Evolutionary conservation across 371 early-diverging fungal genomes (phyloP).

Genomic region (Mucor irregularis): DNA sequence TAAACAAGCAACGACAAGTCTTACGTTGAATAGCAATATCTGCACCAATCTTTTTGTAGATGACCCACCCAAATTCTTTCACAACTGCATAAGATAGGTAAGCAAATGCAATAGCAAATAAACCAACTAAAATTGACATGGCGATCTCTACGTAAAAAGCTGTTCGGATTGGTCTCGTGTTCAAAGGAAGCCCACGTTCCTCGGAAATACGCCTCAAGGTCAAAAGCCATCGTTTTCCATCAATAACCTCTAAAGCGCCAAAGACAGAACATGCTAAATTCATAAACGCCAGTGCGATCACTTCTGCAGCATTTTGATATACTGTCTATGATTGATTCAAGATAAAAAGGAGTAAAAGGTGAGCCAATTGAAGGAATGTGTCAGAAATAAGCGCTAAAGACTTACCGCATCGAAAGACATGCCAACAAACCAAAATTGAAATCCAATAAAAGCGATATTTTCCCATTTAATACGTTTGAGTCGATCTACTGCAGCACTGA

Average conservation of each 20-base stretch:
- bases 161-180: constrained; percentile 23
- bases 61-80: constrained; percentile 49
- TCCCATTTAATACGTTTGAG: constrained; percentile 48
- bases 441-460: constrained; percentile 46
- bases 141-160: constrained; percentile 44
- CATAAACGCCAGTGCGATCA: constrained; percentile 37
- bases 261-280: constrained; percentile 40
- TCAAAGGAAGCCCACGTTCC: constrained; percentile 8
- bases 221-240: constrained; percentile 35
- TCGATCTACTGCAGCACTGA: constrained; percentile 25
- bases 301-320: constrained; percentile 45
- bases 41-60: constrained; percentile 54
- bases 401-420: constrained; percentile 55
- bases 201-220: constrained; percentile 13
- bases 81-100: constrained; percentile 39
- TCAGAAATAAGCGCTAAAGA: neutral
- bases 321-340: constrained; percentile 41
- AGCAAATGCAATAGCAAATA: constrained; percentile 37
- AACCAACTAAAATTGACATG: constrained; percentile 27
- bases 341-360: constrained; percentile 1
- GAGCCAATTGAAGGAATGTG: neutral
- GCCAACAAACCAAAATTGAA: constrained; percentile 45
- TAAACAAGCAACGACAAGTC: neutral
- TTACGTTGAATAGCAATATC: constrained; percentile 48
- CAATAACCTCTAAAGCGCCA: constrained; percentile 41